Percentiles rank a stretch among this genome's conserved stretches.
Conservation (phyloP, 164 flowering plant species). For the Vitis riparia region DNA sequence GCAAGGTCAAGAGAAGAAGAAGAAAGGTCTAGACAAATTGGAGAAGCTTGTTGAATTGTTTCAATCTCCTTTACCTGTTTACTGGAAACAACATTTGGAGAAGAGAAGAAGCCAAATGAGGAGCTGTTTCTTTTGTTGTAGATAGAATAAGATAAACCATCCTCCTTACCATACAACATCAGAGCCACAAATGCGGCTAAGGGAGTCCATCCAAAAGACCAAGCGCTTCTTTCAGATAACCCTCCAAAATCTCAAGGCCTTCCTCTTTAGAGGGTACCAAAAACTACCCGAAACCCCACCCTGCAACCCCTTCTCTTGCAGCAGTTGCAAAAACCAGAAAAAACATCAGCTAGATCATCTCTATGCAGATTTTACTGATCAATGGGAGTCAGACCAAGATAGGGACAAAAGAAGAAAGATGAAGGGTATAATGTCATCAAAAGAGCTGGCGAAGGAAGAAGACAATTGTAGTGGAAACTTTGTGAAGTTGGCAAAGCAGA, state of each 20-base stretch:
- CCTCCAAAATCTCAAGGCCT: conserved; percentile 39
- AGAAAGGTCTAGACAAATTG: too few relatives aligned
- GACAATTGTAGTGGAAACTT: conserved; percentile 18
- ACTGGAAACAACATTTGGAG: conserved; percentile 6
- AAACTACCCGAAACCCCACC: conserved; percentile 44
- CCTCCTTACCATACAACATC: not conserved
- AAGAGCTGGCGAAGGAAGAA: conserved; percentile 19
- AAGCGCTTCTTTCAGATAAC: conserved; percentile 23
- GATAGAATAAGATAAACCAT: conserved; percentile 3
- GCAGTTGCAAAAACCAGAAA: conserved; percentile 15
- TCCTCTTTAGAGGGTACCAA: conserved; percentile 39
- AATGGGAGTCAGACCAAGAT: conserved; percentile 26
- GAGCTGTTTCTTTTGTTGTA: conserved; percentile 15
- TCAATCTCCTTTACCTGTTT: conserved; percentile 15
- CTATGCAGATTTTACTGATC: conserved; percentile 28
- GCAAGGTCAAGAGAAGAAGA: not conserved
- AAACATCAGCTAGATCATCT: conserved; percentile 25
- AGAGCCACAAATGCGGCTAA: conserved; percentile 22
- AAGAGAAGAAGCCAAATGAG: conserved; percentile 12
- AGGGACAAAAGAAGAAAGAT: conserved; percentile 17
- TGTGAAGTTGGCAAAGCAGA: conserved; percentile 11
- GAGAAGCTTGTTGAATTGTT: conserved; percentile 2
- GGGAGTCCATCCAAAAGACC: conserved; percentile 25
- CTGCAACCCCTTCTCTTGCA: conserved; percentile 39
- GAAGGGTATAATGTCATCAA: not conserved